phyloP scores from a whole-genome alignment of 805 yeast genomes.

The Saturnispora ahearnii region DNA sequence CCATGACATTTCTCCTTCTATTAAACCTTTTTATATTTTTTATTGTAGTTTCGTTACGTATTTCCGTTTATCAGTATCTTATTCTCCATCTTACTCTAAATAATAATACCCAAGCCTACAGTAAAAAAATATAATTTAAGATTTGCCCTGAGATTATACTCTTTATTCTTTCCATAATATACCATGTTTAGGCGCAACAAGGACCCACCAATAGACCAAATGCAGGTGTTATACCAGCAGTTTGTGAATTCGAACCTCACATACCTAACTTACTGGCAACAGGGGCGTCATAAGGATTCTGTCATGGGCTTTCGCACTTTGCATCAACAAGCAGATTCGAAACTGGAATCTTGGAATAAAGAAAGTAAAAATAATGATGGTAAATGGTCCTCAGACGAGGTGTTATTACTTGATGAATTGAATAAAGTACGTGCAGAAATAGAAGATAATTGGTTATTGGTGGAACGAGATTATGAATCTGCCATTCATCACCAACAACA shows the following conservation, averaged over 20 bases:
- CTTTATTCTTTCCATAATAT: background rate
- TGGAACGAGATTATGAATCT: conserved; percentile 7
- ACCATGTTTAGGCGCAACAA: conserved; percentile 7
- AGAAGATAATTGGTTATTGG: conserved; percentile 8
- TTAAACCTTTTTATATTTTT: background rate
- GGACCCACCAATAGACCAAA: conserved; percentile 6
- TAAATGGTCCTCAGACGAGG: conserved; percentile 37
- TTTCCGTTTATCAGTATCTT: background rate
- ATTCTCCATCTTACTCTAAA: too few relatives aligned
- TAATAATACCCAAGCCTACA: background rate
- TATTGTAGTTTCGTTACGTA: background rate
- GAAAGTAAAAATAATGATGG: conserved; percentile 20
- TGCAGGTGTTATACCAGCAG: conserved; percentile 13
- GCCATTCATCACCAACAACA: conserved; percentile 7
- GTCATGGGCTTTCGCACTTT: conserved; percentile 1
- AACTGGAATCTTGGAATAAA: conserved; percentile 45
- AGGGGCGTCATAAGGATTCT: conserved; percentile 1
- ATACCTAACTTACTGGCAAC: conserved; percentile 3
- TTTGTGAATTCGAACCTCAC: conserved; percentile 4
- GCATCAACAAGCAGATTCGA: conserved; percentile 35
- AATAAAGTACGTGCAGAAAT: conserved; percentile 14
- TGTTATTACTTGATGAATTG: conserved; percentile 31
- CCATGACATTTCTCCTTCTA: conserved; percentile 3
- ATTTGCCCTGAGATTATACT: background rate
- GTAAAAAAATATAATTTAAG: background rate